Base-by-base conservation (phyloP, 129 eudicot genomes). In the Saussurea involucrata region DNA sequence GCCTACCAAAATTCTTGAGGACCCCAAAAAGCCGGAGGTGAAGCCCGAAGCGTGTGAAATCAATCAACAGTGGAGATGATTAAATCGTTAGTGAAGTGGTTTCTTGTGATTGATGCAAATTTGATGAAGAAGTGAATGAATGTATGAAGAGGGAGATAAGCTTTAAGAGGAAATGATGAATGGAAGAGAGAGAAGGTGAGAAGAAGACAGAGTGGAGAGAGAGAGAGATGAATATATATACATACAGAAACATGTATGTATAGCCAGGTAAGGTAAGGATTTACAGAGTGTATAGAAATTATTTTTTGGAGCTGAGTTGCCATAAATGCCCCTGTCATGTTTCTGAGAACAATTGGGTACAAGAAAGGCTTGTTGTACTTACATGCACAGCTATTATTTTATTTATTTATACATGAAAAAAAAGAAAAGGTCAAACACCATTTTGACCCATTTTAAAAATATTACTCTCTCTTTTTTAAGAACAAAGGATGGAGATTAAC, bases 111-210 rank as follows among this genome's bases (percentile, higher is more conserved):
- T 27, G 40, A 27, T 31, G 21, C 22, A 20, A 25, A 10, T 22
- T 57, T 24, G n/a, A 28, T 60, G 53, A 46, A 8, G 58, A 64
- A 60, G 71, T 63, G 57, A 72, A 73, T 79, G 78, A 72, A 46
- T 79, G 73, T 29, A 78, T 61, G 66, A 78, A 78, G 66, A 68
- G 60, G 18, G 83, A 79, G 78, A 79, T 44, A 79, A 78, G 80
- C 74, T 76, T 66, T 46, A 66, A 31, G 82, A 31, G 83, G 73
- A 71, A 68, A 77, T 77, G 81, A 69, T 57, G 74, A 77, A 67
- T 68, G 68, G 74, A 68, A 67, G 68, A 67, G 73, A 66, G 80
- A 66, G 72, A 76, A 75, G 40, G 13, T 63, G 78, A 63, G 60
- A 75, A 64, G 69, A 75, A 34, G 78, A 74, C 61, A 75, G 71